Base-by-base conservation (phyloP, 2,329 filamentous ascomycete species). In the Karstenula rhodostoma region DNA sequence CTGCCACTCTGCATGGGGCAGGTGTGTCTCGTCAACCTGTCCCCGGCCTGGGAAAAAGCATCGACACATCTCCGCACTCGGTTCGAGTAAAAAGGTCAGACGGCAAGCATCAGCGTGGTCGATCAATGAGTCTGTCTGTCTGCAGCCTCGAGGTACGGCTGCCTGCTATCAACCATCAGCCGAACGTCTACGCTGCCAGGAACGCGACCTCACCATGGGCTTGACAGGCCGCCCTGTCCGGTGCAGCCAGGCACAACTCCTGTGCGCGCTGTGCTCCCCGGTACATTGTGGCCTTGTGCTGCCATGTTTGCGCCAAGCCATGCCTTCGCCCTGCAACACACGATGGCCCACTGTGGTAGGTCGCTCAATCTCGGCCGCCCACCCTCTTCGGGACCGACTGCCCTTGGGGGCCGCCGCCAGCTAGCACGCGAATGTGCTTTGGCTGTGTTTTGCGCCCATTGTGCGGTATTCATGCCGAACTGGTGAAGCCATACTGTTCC, bases 41-140 rank as follows among this genome's bases (percentile, higher is more conserved):
- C 13, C 6, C 23, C 48, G 33, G 55, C 46, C 55, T 40, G 43
- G 19, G 25, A 42, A 27, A 44, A 49, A 32, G 43, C 32, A 52
- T 42, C 22, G 53, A 59, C 48, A 32, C 33, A 19, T 51, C 46
- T 54, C 58, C 58, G 55, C 58, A 61, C 53, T 51, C 63, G 15
- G 52, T 60, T 57, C 56, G 61, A 57, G 59, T 59, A 59, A 59
- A 57, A 56, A 64, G 58, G 35, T 40, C 67, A 62, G 55, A 59
- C 54, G 59, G 33, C 49, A 44, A 43, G 29, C 61, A 63, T 65
- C 58, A 63, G 57, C 64, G 66, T 67, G 63, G 66, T 56, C 57
- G 47, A 43, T 7, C 47, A 46, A 40, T 10, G 40, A 46, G 50
- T 59, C 54, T 65, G 22, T 60, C 67, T 58, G 56, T 49, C 64